Conservation (phyloP, 2,329 filamentous ascomycete genomes). For the Monilinia vaccinii-corymbosi region DNA sequence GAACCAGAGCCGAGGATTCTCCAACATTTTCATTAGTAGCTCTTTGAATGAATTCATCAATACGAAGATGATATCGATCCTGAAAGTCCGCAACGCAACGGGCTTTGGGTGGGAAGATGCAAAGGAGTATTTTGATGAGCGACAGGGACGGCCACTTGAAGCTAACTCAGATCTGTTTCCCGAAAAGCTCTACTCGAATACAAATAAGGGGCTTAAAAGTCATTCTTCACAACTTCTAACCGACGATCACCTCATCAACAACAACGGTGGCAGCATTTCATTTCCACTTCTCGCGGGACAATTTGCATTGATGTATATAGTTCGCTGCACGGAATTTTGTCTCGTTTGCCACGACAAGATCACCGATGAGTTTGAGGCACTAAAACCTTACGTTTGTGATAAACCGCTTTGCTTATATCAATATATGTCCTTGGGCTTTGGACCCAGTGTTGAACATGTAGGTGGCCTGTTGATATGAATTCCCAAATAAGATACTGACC, state of each 20-base stretch:
- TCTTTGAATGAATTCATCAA: conserved; percentile 63
- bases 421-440: conserved; percentile 79
- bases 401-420: conserved; percentile 72
- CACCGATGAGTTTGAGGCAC: conserved; percentile 53
- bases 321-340: conserved; percentile 78
- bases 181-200: conserved; percentile 7
- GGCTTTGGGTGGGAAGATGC: conserved; percentile 59
- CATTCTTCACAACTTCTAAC: conserved; percentile 21
- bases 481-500: background rate
- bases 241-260: conserved; percentile 29
- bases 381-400: conserved; percentile 74
- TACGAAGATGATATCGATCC: conserved; percentile 50
- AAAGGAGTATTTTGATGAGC: conserved; percentile 30
- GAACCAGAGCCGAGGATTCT: conserved; percentile 32
- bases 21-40: conserved; percentile 59
- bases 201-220: background rate
- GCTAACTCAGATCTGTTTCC: conserved; percentile 11
- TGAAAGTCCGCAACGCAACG: conserved; percentile 47
- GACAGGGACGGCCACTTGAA: conserved; percentile 21
- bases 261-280: conserved; percentile 32
- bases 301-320: conserved; percentile 67
- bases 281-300: conserved; percentile 57
- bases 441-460: conserved; percentile 67
- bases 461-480: background rate
- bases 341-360: conserved; percentile 71